phyloP scores from a whole-genome alignment of 805 yeast species.

The Priceomyces fermenticarens region DNA sequence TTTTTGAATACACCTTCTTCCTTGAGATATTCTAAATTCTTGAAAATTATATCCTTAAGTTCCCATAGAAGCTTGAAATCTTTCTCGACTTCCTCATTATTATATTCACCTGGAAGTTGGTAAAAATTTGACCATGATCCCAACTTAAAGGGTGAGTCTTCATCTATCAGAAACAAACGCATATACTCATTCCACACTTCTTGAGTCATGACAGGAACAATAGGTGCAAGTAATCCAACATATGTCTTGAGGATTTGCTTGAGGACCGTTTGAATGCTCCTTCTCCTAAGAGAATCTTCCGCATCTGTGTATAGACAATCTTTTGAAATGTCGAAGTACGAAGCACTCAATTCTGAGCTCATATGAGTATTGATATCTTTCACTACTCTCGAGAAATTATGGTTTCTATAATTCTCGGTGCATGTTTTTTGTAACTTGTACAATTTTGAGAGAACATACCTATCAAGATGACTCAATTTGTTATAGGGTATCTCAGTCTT shows the following conservation, averaged over 20 bases:
- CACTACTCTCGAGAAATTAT: constrained; percentile 68
- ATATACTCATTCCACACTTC: constrained; percentile 77
- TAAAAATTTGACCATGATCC: constrained; percentile 38
- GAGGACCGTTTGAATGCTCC: constrained; percentile 66
- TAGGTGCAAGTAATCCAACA: constrained; percentile 70
- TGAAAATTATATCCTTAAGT: constrained; percentile 49
- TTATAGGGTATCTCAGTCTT: constrained; percentile 34
- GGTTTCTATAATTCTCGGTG: constrained; percentile 46
- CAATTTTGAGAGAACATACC: constrained; percentile 57
- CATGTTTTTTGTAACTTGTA: constrained; percentile 42
- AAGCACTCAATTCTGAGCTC: constrained; percentile 72
- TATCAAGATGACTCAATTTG: constrained; percentile 48
- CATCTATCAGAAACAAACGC: constrained; percentile 13
- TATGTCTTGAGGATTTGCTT: constrained; percentile 57
- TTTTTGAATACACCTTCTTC: constrained; percentile 50
- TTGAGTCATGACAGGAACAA: constrained; percentile 80
- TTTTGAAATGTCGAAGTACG: constrained; percentile 83
- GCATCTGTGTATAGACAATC: constrained; percentile 79
- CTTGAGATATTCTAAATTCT: constrained; percentile 56
- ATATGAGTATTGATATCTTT: constrained; percentile 68
- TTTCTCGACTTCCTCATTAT: constrained; percentile 29
- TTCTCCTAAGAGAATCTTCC: constrained; percentile 44
- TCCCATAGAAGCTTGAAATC: constrained; percentile 47
- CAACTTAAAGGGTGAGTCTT: constrained; percentile 45
- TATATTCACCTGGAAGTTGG: constrained; percentile 31